A percentile compares a stretch with the other conserved stretches of the same genome.
Conservation (phyloP, 1,284 basidiomycete species). For the Ustilago vetiveriae region DNA sequence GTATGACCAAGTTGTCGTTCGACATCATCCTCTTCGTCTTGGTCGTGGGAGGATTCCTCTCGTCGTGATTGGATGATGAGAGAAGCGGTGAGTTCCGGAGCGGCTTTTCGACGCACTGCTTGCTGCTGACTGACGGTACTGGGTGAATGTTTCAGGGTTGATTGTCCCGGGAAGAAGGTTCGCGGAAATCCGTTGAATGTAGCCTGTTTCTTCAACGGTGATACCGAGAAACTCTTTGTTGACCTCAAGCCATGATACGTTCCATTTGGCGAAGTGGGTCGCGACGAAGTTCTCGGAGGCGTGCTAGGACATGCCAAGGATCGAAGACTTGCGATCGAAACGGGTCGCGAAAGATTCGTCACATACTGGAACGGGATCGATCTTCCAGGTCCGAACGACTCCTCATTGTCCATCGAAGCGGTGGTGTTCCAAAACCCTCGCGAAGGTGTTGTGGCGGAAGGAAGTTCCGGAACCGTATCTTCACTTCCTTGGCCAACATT, state of each 20-base stretch:
- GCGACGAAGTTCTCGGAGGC: conserved; percentile 33
- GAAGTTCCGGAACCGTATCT: conserved; percentile 21
- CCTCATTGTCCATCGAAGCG: not conserved
- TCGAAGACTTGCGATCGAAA: conserved; percentile 34
- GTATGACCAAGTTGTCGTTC: conserved; percentile 18
- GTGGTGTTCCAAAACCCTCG: conserved; percentile 14
- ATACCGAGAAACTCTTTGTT: conserved; percentile 24
- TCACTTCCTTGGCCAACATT: conserved; percentile 19
- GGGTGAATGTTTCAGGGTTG: conserved; percentile 18
- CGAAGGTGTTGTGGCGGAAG: not conserved
- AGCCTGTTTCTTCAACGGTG: conserved; percentile 19
- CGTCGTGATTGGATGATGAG: conserved; percentile 10
- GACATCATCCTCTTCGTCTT: conserved; percentile 13
- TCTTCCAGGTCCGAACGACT: conserved; percentile 2
- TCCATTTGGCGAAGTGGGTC: conserved; percentile 20
- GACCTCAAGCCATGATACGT: conserved; percentile 13
- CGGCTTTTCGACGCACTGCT: conserved; percentile 10
- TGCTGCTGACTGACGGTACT: conserved; percentile 9
- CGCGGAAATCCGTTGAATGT: conserved; percentile 40
- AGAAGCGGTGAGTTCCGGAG: conserved; percentile 17
- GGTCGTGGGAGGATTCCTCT: conserved; percentile 1
- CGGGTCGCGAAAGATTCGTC: conserved; percentile 32
- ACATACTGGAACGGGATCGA: conserved; percentile 36
- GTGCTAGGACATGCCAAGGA: conserved; percentile 33
- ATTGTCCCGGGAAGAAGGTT: conserved; percentile 12